Evolutionary conservation across 2,329 filamentous ascomycete genomes (phyloP), one percentile per base, ranked within the genome.

Genomic region (Ceratocystis huliohia): DNA sequence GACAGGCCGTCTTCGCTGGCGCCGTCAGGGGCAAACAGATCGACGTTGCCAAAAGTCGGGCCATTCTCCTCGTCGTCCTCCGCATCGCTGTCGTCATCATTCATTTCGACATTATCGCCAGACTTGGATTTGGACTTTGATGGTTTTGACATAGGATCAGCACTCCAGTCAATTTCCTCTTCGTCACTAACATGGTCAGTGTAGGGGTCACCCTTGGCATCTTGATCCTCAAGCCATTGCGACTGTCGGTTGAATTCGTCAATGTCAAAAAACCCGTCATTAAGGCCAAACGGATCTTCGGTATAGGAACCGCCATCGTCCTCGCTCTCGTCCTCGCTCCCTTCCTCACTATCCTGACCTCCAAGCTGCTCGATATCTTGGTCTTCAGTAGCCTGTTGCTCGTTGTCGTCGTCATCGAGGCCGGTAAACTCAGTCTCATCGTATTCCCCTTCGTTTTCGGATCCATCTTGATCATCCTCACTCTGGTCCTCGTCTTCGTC

Each of bases 181-280:
- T 95, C 90, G 64, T 96, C 91, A 74, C 87, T 91, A 68, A 83
- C 88, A 64, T 80, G 82, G 69, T 88, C 88, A 66, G 88, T 87
- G 71, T 88, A 86, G 46, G 84, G 84, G 70, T 93, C 89, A 33
- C 88, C 91, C 69, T 83, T 82, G 33, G 84, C 83, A 74, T 97
- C 93, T 74, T 91, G 88, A 70, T 89, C 85, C 75, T 99, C 94
- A 62, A 96, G 85, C 73, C 88, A 88, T 72, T 96, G 90, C 1
- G 91, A 90, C 73, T 95, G 89, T 74, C 88, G 90, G 80, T 99
- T 99, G 82, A 99, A 99, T 68, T 95, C 86, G 72, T 97, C 92
- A 72, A 99, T 93, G 17, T 91, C 96, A 78, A 99, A 99, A 78
- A 99, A 99, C 4, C 91, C 93, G 73, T 99, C 94, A 72, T 99